A percentile compares a stretch with the other conserved stretches of the same genome.
Evolutionary conservation across 495 filamentous ascomycete species (phyloP).

Genomic region (Penicillium tannophilum): DNA sequence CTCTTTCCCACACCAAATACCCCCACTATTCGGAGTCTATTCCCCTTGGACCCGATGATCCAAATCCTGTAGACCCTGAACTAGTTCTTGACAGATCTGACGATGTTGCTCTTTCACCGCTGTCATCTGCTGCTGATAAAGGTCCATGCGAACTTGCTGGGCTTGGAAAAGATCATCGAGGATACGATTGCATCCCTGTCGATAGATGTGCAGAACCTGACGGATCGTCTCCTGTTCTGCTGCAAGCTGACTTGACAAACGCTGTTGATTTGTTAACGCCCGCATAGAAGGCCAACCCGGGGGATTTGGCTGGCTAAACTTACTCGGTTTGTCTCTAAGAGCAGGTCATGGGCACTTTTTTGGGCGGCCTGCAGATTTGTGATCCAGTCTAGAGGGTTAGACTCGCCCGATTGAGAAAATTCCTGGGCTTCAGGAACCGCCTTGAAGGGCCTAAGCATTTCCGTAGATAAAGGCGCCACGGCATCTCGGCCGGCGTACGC

Average conservation of each 20-base stretch:
- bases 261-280: slow-evolving; percentile 17
- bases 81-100: slow-evolving; percentile 36
- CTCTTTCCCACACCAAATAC: background rate
- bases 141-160: slow-evolving; percentile 34
- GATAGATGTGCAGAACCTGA: slow-evolving; percentile 34
- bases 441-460: background rate
- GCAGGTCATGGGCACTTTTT: slow-evolving; percentile 22
- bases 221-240: slow-evolving; percentile 35
- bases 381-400: slow-evolving; percentile 27
- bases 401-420: slow-evolving; percentile 8
- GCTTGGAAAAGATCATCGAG: slow-evolving; percentile 37
- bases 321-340: slow-evolving; percentile 32
- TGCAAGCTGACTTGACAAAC: slow-evolving; percentile 31
- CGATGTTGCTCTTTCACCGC: slow-evolving; percentile 35
- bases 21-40: slow-evolving; percentile 6
- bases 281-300: background rate
- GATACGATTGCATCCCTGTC: slow-evolving; percentile 33
- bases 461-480: background rate
- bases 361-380: slow-evolving; percentile 27
- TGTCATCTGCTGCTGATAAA: slow-evolving; percentile 37
- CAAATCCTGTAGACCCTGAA: slow-evolving; percentile 33
- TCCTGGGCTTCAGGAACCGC: background rate
- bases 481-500: background rate
- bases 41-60: slow-evolving; percentile 29
- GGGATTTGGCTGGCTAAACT: slow-evolving; percentile 3